phyloP scores from a whole-genome alignment of 2,329 filamentous ascomycete species.

The Teratosphaeria zuluensis region DNA sequence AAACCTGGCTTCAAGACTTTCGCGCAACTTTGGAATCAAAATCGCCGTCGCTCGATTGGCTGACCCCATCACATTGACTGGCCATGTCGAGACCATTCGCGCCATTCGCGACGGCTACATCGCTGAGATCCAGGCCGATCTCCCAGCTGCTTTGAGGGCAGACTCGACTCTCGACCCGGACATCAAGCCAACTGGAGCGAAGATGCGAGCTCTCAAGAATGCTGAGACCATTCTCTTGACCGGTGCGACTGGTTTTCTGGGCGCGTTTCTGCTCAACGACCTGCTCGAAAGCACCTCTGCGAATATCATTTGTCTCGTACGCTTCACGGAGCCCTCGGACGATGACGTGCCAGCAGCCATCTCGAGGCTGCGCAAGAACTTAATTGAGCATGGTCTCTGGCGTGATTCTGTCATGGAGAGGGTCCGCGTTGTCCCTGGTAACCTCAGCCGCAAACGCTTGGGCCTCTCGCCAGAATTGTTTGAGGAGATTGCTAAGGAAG shows the following conservation, averaged over 20 bases:
- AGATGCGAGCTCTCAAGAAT: constrained; percentile 51
- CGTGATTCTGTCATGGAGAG: constrained; percentile 67
- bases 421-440: constrained; percentile 65
- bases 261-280: constrained; percentile 62
- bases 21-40: constrained; percentile 61
- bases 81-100: constrained; percentile 62
- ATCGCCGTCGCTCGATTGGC: constrained; percentile 63
- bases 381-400: constrained; percentile 72
- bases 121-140: constrained; percentile 63
- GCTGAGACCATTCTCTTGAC: constrained; percentile 63
- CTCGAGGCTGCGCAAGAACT: constrained; percentile 62
- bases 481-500: constrained; percentile 51
- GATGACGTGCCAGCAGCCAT: constrained; percentile 58
- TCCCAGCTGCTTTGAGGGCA: constrained; percentile 58
- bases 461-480: constrained; percentile 59
- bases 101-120: constrained; percentile 63
- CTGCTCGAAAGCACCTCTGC: constrained; percentile 60
- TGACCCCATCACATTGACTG: constrained; percentile 60
- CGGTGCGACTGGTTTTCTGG: constrained; percentile 66
- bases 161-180: constrained; percentile 60
- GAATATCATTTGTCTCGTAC: constrained; percentile 62
- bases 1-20: constrained; percentile 61
- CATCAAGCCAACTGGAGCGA: constrained; percentile 47
- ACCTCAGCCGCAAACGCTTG: constrained; percentile 58
- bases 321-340: constrained; percentile 57